Evolutionary conservation across 2,329 filamentous ascomycete genomes (phyloP), one percentile per base, ranked within the genome.

Genomic region (Cladorrhinum sp.): DNA sequence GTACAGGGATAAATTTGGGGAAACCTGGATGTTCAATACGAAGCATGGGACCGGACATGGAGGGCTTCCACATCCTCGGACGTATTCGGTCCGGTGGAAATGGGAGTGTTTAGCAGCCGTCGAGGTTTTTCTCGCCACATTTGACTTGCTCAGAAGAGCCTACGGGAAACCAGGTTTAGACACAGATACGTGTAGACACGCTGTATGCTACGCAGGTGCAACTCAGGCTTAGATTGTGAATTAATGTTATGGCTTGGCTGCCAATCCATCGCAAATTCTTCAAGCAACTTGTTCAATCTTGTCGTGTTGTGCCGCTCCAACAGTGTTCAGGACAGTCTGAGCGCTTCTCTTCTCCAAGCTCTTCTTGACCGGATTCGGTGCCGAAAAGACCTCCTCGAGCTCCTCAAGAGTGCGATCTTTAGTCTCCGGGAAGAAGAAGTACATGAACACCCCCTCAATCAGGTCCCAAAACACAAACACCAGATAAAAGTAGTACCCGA

Each of bases 351-450:
- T 76, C 67, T 76, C 72, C 48, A 78, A 62, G 62, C 73, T 76
- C 71, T 77, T 78, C 69, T 75, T 76, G 16, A 80, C 78, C 0
- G 79, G 78, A 65, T 80, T 76, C 1, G 68, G 72, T 0, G 77
- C 76, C n/a, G 74, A 71, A 65, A 81, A 81, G 25, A 85, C 81
- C 58, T 78, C 78, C 7, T 79, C 78, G 58, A 85, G 62, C 68
- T 85, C 81, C 71, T 85, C 82, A 29, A 85, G 73, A 22, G 81
- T 79, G 4, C 76, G 71, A n/a, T 76, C 76, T 67, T 79, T 79
- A 1, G 78, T 79, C 68, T 79, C 77, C 0, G 76, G 76, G 65
- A 77, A 84, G 65, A 80, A 77, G 64, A 83, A 79, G 66, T 81
- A 85, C 24, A 80, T 78, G 4, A 79, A 61, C 0, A 66, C 71